Base-by-base conservation (phyloP, 805 yeast genomes). In the Wickerhamiella siamensis region DNA sequence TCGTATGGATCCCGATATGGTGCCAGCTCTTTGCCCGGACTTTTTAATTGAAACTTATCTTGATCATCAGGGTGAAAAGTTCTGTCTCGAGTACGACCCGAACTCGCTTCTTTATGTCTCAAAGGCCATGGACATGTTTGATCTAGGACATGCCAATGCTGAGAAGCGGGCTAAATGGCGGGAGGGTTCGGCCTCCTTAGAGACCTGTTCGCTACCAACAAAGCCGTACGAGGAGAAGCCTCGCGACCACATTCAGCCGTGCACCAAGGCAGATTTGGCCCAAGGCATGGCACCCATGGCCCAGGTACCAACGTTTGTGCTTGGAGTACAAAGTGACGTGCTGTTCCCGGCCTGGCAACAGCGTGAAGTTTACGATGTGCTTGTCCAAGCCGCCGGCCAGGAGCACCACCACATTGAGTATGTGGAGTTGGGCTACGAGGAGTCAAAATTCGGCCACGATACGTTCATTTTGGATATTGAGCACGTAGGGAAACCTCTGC, bases 301-400 rank as follows among this genome's bases (percentile, higher is more conserved):
- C 1, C 67, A 77, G 48, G 74, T 76, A 45, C 76, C 80, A 27
- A 69, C 82, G 3, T 65, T 87, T 43, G 83, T 87, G 3, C 71
- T 87, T 40, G 96, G 96, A 9, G 95, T 86, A n/a, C 91, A 83
- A 55, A 79, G 91, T 1, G 96, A 87, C 57, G 81, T 82, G 33
- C 67, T 87, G 40, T 87, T 87, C 66, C 96, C 96, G 1, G 83
- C 79, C 31, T 83, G 95, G 94, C 96, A 87, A 63, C 96, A 87
- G 61, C 62, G 77, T 43, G 95, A 87, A 56, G 76, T 83, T 43
- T 77, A 75, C 22, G 71, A 74, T 14, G 72, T 75, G 31, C 66
- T 87, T 37, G 38, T 22, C 15, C 14, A 32, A 16, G 36, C 39
- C 3, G 44, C 53, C 12, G 56, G 61, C 35, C 49, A 51, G 18